Evolutionary conservation across 345 rosid genomes (phyloP).

Genomic region (Kandelia obovata): DNA sequence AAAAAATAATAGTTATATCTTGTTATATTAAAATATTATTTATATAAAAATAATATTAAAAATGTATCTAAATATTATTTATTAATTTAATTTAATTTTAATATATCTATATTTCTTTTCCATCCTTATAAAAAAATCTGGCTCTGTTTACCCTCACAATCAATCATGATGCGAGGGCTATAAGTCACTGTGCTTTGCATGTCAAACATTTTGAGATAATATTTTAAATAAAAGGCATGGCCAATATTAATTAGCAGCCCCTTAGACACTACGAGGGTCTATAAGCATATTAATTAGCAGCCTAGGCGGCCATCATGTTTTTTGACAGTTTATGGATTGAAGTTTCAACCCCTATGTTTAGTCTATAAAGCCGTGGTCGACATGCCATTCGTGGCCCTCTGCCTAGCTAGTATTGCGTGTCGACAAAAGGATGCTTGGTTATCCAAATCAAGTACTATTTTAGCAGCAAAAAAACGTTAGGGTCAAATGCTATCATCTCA

Average conservation of each 20-base stretch:
- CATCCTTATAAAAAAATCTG: background rate
- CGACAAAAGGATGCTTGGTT: constrained; percentile 22
- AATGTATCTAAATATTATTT: too few relatives aligned
- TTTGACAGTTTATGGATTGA: background rate
- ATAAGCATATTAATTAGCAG: background rate
- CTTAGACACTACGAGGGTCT: background rate
- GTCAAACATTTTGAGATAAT: background rate
- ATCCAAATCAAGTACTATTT: constrained; percentile 6
- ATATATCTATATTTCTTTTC: background rate
- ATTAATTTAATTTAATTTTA: too few relatives aligned
- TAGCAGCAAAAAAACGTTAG: background rate
- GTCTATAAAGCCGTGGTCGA: constrained; percentile 11
- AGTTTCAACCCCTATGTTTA: constrained; percentile 29
- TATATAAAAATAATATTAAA: too few relatives aligned
- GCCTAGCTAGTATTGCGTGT: constrained; percentile 12
- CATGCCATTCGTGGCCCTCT: constrained; percentile 15
- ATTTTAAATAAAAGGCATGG: background rate
- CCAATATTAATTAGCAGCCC: too few relatives aligned
- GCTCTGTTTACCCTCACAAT: background rate
- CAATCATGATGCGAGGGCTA: constrained; percentile 12
- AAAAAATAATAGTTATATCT: too few relatives aligned
- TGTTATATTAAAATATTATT: too few relatives aligned
- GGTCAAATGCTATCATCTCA: background rate
- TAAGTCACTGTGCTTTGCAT: constrained; percentile 10
- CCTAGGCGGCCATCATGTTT: constrained; percentile 6